phyloP scores from a whole-genome alignment of 1,284 basidiomycete genomes.

The Hortiboletus rubellus region DNA sequence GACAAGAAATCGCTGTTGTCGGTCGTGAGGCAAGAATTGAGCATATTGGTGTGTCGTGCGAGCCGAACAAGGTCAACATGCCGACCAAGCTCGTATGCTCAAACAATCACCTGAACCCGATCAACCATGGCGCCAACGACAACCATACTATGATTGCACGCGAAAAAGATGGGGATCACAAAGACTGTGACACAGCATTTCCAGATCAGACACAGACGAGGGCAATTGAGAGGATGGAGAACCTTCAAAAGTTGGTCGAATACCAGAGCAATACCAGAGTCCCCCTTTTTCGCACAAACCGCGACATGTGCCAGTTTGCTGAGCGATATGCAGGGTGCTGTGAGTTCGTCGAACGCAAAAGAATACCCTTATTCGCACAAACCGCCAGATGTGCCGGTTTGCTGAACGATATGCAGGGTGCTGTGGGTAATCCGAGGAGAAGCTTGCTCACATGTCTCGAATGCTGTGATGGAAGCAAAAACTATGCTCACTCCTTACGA shows the following conservation, averaged over 20 bases:
- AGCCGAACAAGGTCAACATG: neutral
- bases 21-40: neutral
- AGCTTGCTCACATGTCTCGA: neutral
- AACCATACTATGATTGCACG: no score
- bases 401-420: neutral
- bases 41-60: slow-evolving; percentile 4
- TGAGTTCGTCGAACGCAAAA: neutral
- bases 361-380: neutral
- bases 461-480: slow-evolving; percentile 12
- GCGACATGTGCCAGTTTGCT: neutral
- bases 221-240: neutral
- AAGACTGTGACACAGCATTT: slow-evolving; percentile 6
- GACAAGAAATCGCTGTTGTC: neutral
- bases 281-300: neutral
- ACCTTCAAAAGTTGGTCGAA: neutral
- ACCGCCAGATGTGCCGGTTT: neutral
- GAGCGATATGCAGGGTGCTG: neutral
- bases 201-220: neutral
- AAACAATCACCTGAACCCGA: neutral
- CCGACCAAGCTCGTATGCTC: no score
- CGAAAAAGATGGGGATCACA: neutral
- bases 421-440: slow-evolving; percentile 20
- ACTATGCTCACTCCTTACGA: neutral
- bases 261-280: neutral
- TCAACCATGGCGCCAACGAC: neutral